phyloP scores from a whole-genome alignment of 1,284 basidiomycete genomes.

The Fomitiporia mediterranea region DNA sequence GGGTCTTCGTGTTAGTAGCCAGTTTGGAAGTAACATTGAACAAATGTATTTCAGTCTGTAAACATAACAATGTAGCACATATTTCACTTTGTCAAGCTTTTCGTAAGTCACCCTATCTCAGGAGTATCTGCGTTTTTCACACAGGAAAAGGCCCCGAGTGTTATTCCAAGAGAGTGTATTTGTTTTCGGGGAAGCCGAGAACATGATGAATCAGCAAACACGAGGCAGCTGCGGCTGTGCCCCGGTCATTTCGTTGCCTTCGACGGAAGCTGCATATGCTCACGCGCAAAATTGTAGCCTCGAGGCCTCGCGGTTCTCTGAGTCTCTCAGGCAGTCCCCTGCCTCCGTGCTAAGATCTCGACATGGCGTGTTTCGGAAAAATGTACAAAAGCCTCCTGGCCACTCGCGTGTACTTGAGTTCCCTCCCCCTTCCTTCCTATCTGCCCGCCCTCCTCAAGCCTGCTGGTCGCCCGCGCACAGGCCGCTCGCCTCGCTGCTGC shows the following conservation, averaged over 20 bases:
- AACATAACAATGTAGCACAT: slow-evolving; percentile 11
- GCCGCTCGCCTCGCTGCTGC: slow-evolving; percentile 1
- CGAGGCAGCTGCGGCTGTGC: slow-evolving; percentile 5
- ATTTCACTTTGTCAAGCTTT: background rate
- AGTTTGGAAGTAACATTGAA: background rate
- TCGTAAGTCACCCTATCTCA: background rate
- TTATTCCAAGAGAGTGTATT: background rate
- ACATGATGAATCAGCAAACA: slow-evolving; percentile 9
- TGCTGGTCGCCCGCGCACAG: background rate
- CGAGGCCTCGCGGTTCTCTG: slow-evolving; percentile 11
- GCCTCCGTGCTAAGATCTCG: background rate
- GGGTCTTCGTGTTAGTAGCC: slow-evolving; percentile 23
- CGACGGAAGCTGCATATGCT: background rate
- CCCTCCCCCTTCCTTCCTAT: background rate
- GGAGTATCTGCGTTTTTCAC: background rate
- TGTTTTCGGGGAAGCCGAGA: background rate
- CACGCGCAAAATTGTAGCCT: slow-evolving; percentile 8
- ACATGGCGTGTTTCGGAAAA: background rate
- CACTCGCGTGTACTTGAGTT: background rate
- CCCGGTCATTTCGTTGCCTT: background rate
- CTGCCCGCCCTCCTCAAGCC: slow-evolving; percentile 1
- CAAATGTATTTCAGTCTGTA: background rate
- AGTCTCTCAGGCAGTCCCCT: slow-evolving; percentile 10
- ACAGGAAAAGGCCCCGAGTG: background rate
- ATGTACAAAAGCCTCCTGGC: slow-evolving; percentile 10